These are phyloP conservation scores for Biscogniauxia mediterranea DNA, from an alignment of 2,329 filamentous ascomycete species.

Conservation along the genomic window DNA sequence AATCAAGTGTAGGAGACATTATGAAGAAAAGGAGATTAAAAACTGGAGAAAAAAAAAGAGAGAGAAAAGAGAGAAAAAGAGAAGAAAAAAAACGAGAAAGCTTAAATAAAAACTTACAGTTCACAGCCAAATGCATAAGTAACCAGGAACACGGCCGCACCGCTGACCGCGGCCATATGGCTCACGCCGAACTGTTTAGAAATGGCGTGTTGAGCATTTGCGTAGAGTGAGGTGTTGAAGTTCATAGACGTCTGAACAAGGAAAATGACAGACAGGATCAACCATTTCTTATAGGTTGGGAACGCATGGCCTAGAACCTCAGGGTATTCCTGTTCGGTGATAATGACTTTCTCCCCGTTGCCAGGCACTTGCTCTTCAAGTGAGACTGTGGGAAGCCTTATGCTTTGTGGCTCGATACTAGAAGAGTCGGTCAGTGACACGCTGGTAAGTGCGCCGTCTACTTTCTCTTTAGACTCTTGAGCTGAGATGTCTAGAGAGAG, in stretches of 20 bases:
- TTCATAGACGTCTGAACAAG: conserved; percentile 56
- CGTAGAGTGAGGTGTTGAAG: conserved; percentile 52
- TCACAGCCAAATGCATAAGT: conserved; percentile 56
- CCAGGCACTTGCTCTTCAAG: neutral
- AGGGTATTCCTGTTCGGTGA: conserved; percentile 49
- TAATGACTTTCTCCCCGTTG: conserved; percentile 11
- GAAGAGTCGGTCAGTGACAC: neutral
- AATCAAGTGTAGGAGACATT: no score
- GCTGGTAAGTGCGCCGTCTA: neutral
- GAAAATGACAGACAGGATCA: conserved; percentile 49
- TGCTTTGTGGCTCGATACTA: neutral
- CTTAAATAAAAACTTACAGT: conserved; percentile 45
- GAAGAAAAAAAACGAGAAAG: neutral
- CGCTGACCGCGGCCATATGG: conserved; percentile 44
- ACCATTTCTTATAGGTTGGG: conserved; percentile 50
- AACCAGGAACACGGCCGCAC: conserved; percentile 49
- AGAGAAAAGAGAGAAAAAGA: no score
- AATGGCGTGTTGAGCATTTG: conserved; percentile 47
- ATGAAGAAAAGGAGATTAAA: no score
- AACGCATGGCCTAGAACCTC: conserved; percentile 44
- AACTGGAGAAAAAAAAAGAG: neutral
- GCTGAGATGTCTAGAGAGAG: neutral
- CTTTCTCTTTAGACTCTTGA: neutral
- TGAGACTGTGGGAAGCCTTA: neutral
- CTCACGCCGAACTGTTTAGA: conserved; percentile 44